phyloP scores from a whole-genome alignment of 306 rosid species.

The Fagus crenata region DNA sequence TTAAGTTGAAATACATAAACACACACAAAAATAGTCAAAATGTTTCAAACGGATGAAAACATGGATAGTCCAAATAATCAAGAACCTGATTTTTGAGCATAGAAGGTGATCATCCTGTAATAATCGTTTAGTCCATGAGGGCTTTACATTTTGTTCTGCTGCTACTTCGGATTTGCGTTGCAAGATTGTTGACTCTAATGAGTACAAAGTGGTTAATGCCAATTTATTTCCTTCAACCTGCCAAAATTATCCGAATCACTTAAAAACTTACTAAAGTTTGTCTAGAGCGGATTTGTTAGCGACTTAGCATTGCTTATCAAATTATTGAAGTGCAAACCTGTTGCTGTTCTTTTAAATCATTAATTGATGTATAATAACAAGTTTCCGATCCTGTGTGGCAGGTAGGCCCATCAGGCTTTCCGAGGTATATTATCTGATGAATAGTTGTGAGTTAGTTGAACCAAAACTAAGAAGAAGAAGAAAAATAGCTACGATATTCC shows the following conservation, averaged over 20 bases:
- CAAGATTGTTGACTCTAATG: constrained; percentile 64
- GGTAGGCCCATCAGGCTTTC: constrained; percentile 93
- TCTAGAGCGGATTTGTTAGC: background rate
- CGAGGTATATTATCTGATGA: constrained; percentile 83
- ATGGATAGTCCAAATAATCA: background rate
- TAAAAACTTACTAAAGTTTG: constrained; percentile 2
- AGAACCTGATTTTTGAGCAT: constrained; percentile 81
- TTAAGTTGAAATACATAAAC: background rate
- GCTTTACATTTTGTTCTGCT: constrained; percentile 45
- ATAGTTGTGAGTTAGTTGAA: constrained; percentile 13
- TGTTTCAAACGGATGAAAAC: too few relatives aligned
- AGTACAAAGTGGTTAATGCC: constrained; percentile 67
- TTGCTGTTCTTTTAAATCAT: constrained; percentile 47
- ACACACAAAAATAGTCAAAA: background rate
- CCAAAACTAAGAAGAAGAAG: background rate
- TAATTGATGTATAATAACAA: constrained; percentile 67
- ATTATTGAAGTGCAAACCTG: constrained; percentile 48
- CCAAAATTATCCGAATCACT: constrained; percentile 30
- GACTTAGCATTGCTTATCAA: background rate
- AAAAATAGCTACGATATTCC: background rate
- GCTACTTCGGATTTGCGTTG: constrained; percentile 64
- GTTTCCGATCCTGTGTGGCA: constrained; percentile 93
- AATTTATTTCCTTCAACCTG: constrained; percentile 55
- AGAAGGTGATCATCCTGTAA: constrained; percentile 57
- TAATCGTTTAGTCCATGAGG: constrained; percentile 79